These are phyloP conservation scores for Candida jianshihensis DNA, from an alignment of 805 yeast species.

Conservation along the genomic window DNA sequence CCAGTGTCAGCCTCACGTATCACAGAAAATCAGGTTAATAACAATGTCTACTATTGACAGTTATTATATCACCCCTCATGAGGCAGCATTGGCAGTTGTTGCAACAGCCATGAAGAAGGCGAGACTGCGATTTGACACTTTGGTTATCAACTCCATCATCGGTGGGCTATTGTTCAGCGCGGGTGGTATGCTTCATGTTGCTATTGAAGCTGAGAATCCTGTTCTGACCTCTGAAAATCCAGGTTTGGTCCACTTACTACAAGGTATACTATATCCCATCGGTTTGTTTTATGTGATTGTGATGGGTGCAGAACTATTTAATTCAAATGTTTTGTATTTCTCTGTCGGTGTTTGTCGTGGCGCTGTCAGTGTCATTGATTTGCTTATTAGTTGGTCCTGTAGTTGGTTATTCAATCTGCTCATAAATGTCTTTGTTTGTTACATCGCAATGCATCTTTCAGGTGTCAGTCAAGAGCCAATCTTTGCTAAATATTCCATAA, in stretches of 20 bases:
- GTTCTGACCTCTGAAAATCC: constrained; percentile 34
- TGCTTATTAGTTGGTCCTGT: constrained; percentile 56
- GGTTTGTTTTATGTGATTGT: constrained; percentile 71
- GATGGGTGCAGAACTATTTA: constrained; percentile 71
- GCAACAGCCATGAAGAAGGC: constrained; percentile 84
- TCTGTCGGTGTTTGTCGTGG: constrained; percentile 62
- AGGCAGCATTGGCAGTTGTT: constrained; percentile 76
- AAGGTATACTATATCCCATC: constrained; percentile 59
- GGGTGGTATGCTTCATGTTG: constrained; percentile 66
- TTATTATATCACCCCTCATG: constrained; percentile 66
- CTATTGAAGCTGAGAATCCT: constrained; percentile 47
- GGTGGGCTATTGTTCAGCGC: constrained; percentile 66
- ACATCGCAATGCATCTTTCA: constrained; percentile 52
- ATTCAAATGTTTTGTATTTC: constrained; percentile 67
- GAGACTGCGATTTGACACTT: constrained; percentile 51
- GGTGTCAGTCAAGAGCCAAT: constrained; percentile 35
- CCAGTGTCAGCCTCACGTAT: too few species aligned
- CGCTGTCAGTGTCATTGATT: constrained; percentile 60
- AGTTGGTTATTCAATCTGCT: constrained; percentile 64
- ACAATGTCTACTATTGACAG: constrained; percentile 45
- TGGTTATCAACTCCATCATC: constrained; percentile 56
- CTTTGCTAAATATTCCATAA: constrained; percentile 42
- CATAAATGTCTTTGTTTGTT: constrained; percentile 58
- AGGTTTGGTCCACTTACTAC: constrained; percentile 47
- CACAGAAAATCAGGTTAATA: too few species aligned